Evolutionary conservation across 2,329 filamentous ascomycete genomes (phyloP), one percentile per base, ranked within the genome.

Genomic region (Talaromyces sp.): DNA sequence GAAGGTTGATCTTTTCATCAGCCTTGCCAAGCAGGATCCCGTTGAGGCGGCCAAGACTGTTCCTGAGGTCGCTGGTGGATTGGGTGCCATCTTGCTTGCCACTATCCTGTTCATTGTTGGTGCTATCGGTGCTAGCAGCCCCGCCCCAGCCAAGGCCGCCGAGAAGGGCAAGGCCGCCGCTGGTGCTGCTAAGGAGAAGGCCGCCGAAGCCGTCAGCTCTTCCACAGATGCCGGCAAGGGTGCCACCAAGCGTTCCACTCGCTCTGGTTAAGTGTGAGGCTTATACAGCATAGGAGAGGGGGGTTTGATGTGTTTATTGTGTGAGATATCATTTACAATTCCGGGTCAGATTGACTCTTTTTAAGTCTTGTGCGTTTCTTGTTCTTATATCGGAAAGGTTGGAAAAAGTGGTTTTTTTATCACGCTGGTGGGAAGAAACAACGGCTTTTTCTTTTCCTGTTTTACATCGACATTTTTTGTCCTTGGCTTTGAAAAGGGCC

Each of bases 1-100:
- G 88, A 98, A 97, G 87, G 77, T 96, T 64, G 89, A 96, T 69
- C 87, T 96, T 65, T 99, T 99, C 85, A 75, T 95, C 70, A 88
- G 88, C 69, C 88, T 98, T 71, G 90, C 88, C 75, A 86, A 91
- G 82, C 85, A 86, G 70, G 89, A 96, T 78, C 92, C 93, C 62
- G 71, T 96, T 67, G 83, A 92, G 80, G 93, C 93, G 58, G 81
- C 93, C 80, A 91, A 91, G 81, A 90, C 92, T 70, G 90, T 97
- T 66, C 95, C 95, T 67, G 95, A 97, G 80, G 88, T 96, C 69
- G 91, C 92, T 65, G 92, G 87, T 72, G 91, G 87, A 72, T 80
- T 96, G 71, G 89, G 82, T 72, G 90, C 88, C 67, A 75, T 92
- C 66, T 74, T 88, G 53, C 79, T 92, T 61, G 87, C 89, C 55